Evolutionary conservation across 1,284 basidiomycete genomes (phyloP), one percentile per base, ranked within the genome.

Genomic region (Puccinia horiana): DNA sequence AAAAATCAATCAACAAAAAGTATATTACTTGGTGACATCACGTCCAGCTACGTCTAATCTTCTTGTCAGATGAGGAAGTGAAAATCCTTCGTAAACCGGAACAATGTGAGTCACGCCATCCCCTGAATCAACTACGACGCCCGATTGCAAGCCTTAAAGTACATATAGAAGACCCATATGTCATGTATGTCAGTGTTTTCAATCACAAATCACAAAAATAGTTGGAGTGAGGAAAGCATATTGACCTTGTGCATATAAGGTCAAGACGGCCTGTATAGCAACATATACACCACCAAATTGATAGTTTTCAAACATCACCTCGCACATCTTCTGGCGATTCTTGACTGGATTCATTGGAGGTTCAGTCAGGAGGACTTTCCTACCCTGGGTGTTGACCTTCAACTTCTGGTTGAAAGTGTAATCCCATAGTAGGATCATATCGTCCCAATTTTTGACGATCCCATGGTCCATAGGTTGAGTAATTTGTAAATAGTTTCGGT

Each of bases 271-370:
- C 89, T 99, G 97, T 85, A 99, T 98, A 32, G 96, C 96, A 0
- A 99, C 92, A 87, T 99, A 99, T 82, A 99, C 94, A 0, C 95
- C 94, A 32, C 92, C 92, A 86, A 99, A 98, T 6, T 94, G 94
- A 87, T 98, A 99, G 85, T 97, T 93, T 88, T 99, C 97, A 87
- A 99, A 98, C 96, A 99, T 99, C 87, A 98, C 94, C 88, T 99
- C 92, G 83, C 92, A 93, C 96, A 99, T 98, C 86, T 91, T 90
- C 88, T 96, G 92, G 85, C 97, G 89, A 88, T 99, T 99, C 84
- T 88, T 92, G 87, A 93, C 94, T 4, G 97, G 97, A 88, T 99
- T 99, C 96, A 99, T 98, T 61, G 96, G 97, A n/a, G 97, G 97
- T 88, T 99, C 97, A 0, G 97, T 99, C 85, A 99, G 90, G 82